phyloP scores from a whole-genome alignment of 306 rosid species.

The Carpinus fangiana region DNA sequence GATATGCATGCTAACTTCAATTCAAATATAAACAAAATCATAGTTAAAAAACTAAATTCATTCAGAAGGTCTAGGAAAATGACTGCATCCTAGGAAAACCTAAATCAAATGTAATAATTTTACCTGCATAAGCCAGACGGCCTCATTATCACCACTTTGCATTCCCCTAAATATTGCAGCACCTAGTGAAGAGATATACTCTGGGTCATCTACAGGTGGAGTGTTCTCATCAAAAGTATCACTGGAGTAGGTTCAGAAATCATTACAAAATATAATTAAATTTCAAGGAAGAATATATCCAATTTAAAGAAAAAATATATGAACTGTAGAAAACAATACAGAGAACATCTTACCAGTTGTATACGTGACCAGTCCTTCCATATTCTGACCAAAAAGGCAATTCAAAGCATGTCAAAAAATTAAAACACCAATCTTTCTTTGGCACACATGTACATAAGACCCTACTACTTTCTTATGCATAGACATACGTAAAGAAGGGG shows the following conservation, averaged over 20 bases:
- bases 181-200: slow-evolving; percentile 82
- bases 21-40: not conserved
- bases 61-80: not conserved
- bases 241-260: slow-evolving; percentile 47
- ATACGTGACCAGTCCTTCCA: slow-evolving; percentile 81
- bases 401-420: slow-evolving; percentile 35
- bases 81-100: not conserved
- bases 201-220: slow-evolving; percentile 80
- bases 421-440: slow-evolving; percentile 24
- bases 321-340: not conserved
- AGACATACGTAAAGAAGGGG: slow-evolving; percentile 9
- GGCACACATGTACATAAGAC: slow-evolving; percentile 7
- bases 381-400: slow-evolving; percentile 53
- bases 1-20: not conserved
- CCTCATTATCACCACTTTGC: slow-evolving; percentile 76
- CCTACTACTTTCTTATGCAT: slow-evolving; percentile 12
- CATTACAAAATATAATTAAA: slow-evolving; percentile 14
- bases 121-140: slow-evolving; percentile 98
- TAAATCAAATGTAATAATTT: slow-evolving; percentile 3
- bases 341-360: slow-evolving; percentile 69
- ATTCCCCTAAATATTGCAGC: slow-evolving; percentile 76
- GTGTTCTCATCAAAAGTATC: slow-evolving; percentile 98
- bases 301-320: slow-evolving; percentile 8
- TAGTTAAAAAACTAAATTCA: not conserved
- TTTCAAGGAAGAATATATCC: slow-evolving; percentile 4